Evolutionary conservation across 306 rosid species (phyloP), one percentile per base, ranked within the genome.

Genomic region (Hippophae rhamnoides): DNA sequence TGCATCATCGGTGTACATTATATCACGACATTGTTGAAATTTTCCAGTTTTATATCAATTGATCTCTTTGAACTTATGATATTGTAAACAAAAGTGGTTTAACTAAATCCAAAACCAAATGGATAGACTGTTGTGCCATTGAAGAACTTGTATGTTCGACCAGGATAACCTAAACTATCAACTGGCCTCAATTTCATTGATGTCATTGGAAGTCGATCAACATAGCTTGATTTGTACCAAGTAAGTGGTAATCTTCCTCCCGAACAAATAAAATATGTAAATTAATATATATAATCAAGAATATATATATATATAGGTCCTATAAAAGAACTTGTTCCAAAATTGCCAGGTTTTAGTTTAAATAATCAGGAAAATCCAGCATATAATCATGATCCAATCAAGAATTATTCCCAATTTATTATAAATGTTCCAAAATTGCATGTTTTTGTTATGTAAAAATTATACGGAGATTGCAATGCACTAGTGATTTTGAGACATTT

Each of bases 201-300:
- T n/a, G 70, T 75, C 66, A 70, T 46, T 0, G 80, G 73, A 7
- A 75, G 59, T 62, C 6, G 13, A 18, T 65, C 43, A 2, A 66
- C 76, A 7, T 70, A 75, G 23, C 47, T 48, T 3, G 57, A 41
- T 66, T 52, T 45, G 10, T 65, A 41, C 80, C 76, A 75, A 47
- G 80, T 75, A 41, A 70, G 43, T 0, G 80, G 80, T 38, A 75
- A 63, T 62, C 69, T 66, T 61, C 80, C 80, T 14, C 76, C 79
- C 69, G 38, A 27, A 2, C 38, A 27, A 27, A 3, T 3, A 27
- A 27, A 2, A 3, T 27, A 27, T 27, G 38, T 0, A 27, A 27
- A 27, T 27, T 27, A 27, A 27, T 27, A 3, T 27, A 27, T 27
- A 27, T 3, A 27, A 27, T 27, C 38, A 27, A 27, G 38, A 18